Conservation (phyloP, 2,329 filamentous ascomycete species). For the Calonectria pseudoreteaudii region DNA sequence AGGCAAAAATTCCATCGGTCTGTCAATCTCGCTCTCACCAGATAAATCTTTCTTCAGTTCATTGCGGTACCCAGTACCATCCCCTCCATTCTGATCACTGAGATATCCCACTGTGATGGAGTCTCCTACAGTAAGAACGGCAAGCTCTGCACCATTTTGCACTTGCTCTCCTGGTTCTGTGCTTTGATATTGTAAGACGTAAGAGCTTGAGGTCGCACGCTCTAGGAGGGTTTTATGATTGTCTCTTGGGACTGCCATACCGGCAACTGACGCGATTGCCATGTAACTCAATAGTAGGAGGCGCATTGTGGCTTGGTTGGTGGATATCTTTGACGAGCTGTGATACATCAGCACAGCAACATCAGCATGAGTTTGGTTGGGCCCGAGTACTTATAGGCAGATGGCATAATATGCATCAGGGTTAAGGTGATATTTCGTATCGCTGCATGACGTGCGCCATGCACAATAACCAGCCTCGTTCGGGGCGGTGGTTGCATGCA, state of each 20-base stretch:
- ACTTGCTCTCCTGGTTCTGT: neutral
- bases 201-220: neutral
- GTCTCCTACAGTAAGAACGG: constrained; percentile 19
- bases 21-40: neutral
- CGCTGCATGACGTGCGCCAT: neutral
- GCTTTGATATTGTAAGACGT: constrained; percentile 14
- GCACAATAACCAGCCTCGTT: neutral
- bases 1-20: neutral
- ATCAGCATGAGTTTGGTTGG: neutral
- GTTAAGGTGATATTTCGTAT: neutral
- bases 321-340: neutral
- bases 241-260: neutral
- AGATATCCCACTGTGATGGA: constrained; percentile 27
- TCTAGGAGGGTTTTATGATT: no score
- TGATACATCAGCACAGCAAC: neutral
- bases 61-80: constrained; percentile 20
- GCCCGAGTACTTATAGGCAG: neutral
- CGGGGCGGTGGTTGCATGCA: neutral
- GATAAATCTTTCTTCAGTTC: constrained; percentile 14
- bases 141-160: neutral
- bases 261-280: neutral
- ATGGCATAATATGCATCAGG: neutral
- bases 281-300: neutral
- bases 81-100: constrained; percentile 15
- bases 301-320: neutral